A percentile compares a stretch with the other conserved stretches of the same genome.
phyloP scores from a whole-genome alignment of 2,329 filamentous ascomycete genomes.

The Colletotrichum higginsianum region DNA sequence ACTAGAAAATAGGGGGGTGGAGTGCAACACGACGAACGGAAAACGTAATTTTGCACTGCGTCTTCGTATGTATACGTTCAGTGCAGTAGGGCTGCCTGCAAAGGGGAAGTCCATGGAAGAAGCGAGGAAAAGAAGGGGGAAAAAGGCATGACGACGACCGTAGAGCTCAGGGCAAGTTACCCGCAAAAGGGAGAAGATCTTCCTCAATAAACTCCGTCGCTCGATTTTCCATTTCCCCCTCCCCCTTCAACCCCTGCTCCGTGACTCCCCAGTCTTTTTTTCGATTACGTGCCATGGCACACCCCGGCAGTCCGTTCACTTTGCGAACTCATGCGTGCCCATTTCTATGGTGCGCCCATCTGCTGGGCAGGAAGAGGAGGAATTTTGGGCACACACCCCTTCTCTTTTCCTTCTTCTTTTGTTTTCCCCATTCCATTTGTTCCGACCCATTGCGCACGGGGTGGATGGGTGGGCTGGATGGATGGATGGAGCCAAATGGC shows the following conservation, averaged over 20 bases:
- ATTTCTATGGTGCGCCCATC: not conserved
- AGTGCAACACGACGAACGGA: not conserved
- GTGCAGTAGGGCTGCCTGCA: not conserved
- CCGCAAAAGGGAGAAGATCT: slow-evolving; percentile 23
- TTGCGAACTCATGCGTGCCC: slow-evolving; percentile 29
- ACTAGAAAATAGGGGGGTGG: not conserved
- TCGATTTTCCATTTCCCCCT: slow-evolving; percentile 9
- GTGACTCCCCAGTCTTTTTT: slow-evolving; percentile 25
- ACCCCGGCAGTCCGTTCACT: slow-evolving; percentile 20
- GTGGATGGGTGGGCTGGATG: not conserved
- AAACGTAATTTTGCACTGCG: not conserved
- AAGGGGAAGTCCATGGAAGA: not conserved
- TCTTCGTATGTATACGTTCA: not conserved
- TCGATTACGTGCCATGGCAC: slow-evolving; percentile 34
- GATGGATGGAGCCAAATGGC: slow-evolving; percentile 14
- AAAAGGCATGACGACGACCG: slow-evolving; percentile 18
- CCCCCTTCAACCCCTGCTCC: slow-evolving; percentile 6
- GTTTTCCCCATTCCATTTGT: too few relatives aligned
- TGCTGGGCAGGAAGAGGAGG: not conserved
- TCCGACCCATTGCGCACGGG: not conserved
- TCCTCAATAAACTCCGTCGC: slow-evolving; percentile 5
- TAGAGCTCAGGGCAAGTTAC: slow-evolving; percentile 11
- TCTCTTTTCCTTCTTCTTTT: too few relatives aligned
- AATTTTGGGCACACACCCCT: slow-evolving; percentile 22
- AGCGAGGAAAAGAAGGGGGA: not conserved